phyloP scores from a whole-genome alignment of 345 rosid genomes.

The Pelargonium nanum region DNA sequence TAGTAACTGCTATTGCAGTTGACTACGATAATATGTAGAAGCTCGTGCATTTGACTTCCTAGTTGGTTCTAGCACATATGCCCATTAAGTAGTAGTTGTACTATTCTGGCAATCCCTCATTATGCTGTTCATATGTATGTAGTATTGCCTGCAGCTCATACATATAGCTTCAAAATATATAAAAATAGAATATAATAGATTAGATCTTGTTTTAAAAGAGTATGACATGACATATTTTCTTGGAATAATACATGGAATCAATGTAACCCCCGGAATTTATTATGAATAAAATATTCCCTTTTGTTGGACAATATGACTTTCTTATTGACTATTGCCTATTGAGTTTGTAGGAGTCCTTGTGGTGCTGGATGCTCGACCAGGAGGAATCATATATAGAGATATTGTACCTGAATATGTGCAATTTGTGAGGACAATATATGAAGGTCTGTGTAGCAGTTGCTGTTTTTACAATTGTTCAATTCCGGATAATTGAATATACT shows the following conservation, averaged over 20 bases:
- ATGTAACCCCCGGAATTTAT: too few species aligned
- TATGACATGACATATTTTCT: too few species aligned
- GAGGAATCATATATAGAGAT: constrained; percentile 74
- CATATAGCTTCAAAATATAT: too few species aligned
- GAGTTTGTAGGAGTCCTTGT: constrained; percentile 53
- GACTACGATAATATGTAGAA: not conserved
- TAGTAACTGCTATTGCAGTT: too few species aligned
- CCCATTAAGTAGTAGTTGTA: too few species aligned
- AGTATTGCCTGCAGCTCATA: too few species aligned
- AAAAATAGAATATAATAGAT: too few species aligned
- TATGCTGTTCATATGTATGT: too few species aligned
- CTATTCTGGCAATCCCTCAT: not conserved
- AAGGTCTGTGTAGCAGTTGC: constrained; percentile 40
- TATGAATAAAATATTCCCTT: too few species aligned
- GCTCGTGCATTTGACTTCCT: not conserved
- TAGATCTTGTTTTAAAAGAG: too few species aligned
- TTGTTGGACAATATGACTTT: not conserved
- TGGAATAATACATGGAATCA: too few species aligned
- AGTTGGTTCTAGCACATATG: not conserved
- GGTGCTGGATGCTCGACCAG: constrained; percentile 78
- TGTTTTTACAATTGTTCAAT: not conserved
- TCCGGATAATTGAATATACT: not conserved
- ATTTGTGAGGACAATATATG: constrained; percentile 66
- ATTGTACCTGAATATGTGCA: constrained; percentile 65
- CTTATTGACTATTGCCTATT: constrained; percentile 1